Evolutionary conservation across 1,284 basidiomycete genomes (phyloP), one percentile per base, ranked within the genome.

Genomic region (Fomitopsis palustris): DNA sequence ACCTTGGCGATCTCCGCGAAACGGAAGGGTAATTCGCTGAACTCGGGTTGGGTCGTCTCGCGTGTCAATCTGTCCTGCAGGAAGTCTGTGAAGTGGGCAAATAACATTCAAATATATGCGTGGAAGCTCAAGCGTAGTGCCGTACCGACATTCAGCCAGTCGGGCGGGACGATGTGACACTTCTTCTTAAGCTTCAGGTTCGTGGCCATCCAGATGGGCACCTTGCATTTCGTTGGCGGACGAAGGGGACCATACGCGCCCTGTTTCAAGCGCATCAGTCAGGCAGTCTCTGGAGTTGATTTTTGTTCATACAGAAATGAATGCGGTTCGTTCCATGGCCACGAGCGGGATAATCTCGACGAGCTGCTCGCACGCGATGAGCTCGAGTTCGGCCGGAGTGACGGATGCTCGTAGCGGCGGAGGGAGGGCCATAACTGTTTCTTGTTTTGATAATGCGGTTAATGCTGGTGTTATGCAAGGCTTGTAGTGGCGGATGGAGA

Each of bases 161-260:
- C 80, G 1, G 96, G 96, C 0, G 93, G 81, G 5, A 98, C 81
- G 47, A 99, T 92, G 64, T 93, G 85, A 64, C 96, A 98, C 73
- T 96, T 96, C 68, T 92, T 90, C 79, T 97, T 97, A 65, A 89
- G 75, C 74, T 98, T 98, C 57, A 99, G 78, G 67, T 96, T 94
- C 6, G 93, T 78, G 0, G 95, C 96, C 75, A 99, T 89, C 97
- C 96, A 99, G 5, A 98, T 79, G 0, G 97, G 97, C 10, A 98
- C 86, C 61, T 81, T 81, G 23, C 88, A 81, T 71, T 91, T 90
- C 47, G 85, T 82, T 12, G 96, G 95, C 6, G 97, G 96, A 14
- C 88, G 80, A 56, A 99, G 86, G 10, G 97, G 96, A 1, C 97
- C 97, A 68, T 95, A 98, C 58, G 91, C 86, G 55, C 94, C 94